phyloP scores from a whole-genome alignment of 139 green algal species.

The Trebouxia sp. region DNA sequence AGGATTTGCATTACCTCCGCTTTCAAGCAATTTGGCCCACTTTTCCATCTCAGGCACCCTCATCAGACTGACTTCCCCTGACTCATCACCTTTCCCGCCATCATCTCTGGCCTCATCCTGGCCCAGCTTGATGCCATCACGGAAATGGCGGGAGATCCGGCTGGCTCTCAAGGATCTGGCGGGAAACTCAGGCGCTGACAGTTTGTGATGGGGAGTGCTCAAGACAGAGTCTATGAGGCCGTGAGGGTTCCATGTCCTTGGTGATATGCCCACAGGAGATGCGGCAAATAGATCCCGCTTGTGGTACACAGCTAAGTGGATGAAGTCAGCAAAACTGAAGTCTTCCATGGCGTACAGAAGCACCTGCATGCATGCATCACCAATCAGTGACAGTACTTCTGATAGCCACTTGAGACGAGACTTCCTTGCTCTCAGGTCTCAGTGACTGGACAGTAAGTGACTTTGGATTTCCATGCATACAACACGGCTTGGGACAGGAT shows the following conservation, averaged over 20 bases:
- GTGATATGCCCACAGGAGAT: neutral
- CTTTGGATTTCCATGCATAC: no score
- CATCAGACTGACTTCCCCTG: neutral
- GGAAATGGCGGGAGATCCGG: neutral
- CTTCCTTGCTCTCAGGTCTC: no score
- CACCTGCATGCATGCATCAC: neutral
- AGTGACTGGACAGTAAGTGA: no score
- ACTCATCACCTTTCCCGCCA: neutral
- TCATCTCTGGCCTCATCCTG: neutral
- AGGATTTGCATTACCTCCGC: no score
- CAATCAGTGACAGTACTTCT: no score
- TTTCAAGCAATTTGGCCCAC: neutral
- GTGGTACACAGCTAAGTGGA: conserved; percentile 2
- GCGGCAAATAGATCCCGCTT: neutral
- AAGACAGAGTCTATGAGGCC: neutral
- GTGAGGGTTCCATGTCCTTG: neutral
- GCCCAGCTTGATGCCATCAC: neutral
- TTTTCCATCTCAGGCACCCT: conserved; percentile 5
- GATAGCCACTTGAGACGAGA: no score
- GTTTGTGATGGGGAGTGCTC: neutral
- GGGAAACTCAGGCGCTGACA: neutral
- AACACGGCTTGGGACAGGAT: no score
- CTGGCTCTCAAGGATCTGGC: neutral
- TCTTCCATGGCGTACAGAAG: conserved; percentile 20
- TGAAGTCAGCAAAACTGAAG: conserved; percentile 26